Evolutionary conservation across 1,284 basidiomycete genomes (phyloP), one percentile per base, ranked within the genome.

Genomic region (Trichosporon coremiiforme): DNA sequence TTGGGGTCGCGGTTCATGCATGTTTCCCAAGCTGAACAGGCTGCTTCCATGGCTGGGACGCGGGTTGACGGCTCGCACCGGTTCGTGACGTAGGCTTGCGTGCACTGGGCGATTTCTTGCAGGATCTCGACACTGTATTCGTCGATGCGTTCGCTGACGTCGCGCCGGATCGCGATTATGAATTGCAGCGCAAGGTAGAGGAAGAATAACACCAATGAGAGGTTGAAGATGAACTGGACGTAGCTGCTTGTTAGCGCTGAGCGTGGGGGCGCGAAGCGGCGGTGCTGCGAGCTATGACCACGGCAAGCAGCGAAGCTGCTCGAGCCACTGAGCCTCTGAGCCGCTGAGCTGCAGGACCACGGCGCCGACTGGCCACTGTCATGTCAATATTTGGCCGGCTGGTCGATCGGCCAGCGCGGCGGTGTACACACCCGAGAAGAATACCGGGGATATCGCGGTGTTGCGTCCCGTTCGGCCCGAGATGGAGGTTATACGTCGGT

Each of bases 1-100:
- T 90, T 90, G 60, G 94, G 94, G 85, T 98, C 94, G 68, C 93
- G 91, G 81, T 91, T 90, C 92, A 98, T 97, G 82, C 96, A 99
- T n/a, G 89, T 89, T 78, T 95, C 92, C 96, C 96, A 98, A 68
- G 87, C 87, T 63, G 87, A 87, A 81, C 95, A 98, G 79, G 91
- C 90, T 50, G 88, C 87, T 64, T 89, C 87, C 91, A 96, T 91
- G 8, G 91, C 92, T 20, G 95, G 95, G 7, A 95, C 88, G 20
- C 90, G 87, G 25, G 85, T 81, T n/a, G 70, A 66, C 0, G 85
- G 85, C 65, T 87, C 89, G 80, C 94, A 97, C n/a, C 90, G 86
- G 82, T 96, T 96, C 69, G 89, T 88, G 79, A 89, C 89, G 85
- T 90, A 92, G 69, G 90, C 87, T 47, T 89, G 84, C 2, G 91